Base-by-base conservation (phyloP, 2,329 filamentous ascomycete species). In the Boeremia exigua region DNA sequence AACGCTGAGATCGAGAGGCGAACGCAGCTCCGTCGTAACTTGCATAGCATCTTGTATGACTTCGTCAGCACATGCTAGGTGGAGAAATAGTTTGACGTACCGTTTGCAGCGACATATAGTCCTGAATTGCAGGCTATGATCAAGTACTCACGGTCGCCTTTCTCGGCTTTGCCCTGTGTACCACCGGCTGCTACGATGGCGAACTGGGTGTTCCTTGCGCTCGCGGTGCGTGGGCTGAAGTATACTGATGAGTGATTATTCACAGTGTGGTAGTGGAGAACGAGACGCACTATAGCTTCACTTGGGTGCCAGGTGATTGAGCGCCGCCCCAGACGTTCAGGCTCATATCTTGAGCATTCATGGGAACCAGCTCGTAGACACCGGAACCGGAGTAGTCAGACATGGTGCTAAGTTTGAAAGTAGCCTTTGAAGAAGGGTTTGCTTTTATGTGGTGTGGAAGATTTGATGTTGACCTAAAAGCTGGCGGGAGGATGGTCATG, bases 111-210 rank as follows among this genome's bases (percentile, higher is more conserved):
- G 17, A 49, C 29, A 27, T 49, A 49, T 6, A 49, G 47, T 12
- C 47, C 47, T 7, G 37, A 49, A 19, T 42, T 42, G 15, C 17
- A 37, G 1, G 37, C 47, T 14, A 49, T 42, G 15, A 42, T 33
- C 6, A 34, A 19, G 27, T 48, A 48, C 28, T 48, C 46, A 11
- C 46, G 46, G 14, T 48, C 36, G 11, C 46, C 46, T 33, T n/a
- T 48, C 36, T 48, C 34, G 28, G 46, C 8, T 11, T 48, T 48
- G 2, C 46, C 27, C n/a, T 33, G 33, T 10, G 46, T 48, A n/a
- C 46, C 46, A 4, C 46, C 46, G 6, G 36, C 46, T 14, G 46
- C 46, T n/a, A 32, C 46, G 15, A 47, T 47, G 5, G 14, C 44
- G 27, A 47, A 47, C 11, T 47, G 44, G n/a, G 23, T 37, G 27